Evolutionary conservation across 768 basidiomycete genomes (phyloP), one percentile per base, ranked within the genome.

Genomic region (Rhizopogon salebrosus): DNA sequence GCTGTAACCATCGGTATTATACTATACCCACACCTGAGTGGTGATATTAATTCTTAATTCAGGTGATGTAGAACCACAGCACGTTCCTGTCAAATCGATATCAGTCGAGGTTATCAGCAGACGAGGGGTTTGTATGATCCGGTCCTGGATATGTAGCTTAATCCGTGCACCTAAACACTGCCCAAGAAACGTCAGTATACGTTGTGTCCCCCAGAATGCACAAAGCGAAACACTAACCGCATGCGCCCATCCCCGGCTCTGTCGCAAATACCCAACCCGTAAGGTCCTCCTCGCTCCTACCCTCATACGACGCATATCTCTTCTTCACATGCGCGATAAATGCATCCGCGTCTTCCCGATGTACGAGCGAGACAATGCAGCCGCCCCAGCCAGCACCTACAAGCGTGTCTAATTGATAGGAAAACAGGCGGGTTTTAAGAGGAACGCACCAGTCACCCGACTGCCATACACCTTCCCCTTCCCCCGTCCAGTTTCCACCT

Each of bases 381-480:
- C 92, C 92, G 35, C 93, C 93, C 92, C 92, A 95, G 3, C 91
- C 92, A 0, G 92, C 92, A 26, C 89, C 88, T 89, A 55, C 27
- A 55, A 41, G 8, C 20, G 2, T 18, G 38, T 54, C 18, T 43
- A 43, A 20, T 1, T 9, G 9, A 8, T 2, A 9, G 3, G 3
- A 16, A 11, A 14, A 53, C 3, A 27, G 46, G 13, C n/a, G 9
- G 42, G 7, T 27, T 14, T 13, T 18, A 31, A 31, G 6, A 10
- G 16, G 41, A 23, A 64, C 72, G 46, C 50, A 85, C 90, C 90
- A 18, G 93, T 95, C n/a, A 93, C 73, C 23, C 92, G 79, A 58
- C 84, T 85, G 6, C 92, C 93, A 57, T 83, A 79, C 4, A 91
- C 89, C 35, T 22, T 46, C 31, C 45, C 45, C 20, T 46, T 46